Evolutionary conservation across 805 yeast species (phyloP).

Genomic region (baker's yeast (Saccharomyces cerevisiae)): DNA sequence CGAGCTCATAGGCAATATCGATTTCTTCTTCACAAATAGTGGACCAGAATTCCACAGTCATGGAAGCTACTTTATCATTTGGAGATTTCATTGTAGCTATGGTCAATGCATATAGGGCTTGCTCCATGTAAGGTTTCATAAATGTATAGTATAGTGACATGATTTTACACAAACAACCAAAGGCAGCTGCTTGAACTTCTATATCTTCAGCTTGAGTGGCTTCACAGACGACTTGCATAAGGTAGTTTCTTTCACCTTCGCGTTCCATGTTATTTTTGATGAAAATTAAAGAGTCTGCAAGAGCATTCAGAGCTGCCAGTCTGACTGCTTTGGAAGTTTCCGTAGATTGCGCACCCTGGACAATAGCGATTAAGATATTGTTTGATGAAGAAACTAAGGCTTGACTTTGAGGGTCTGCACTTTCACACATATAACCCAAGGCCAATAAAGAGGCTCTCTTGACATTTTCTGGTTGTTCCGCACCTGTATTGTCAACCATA

Average conservation of each 20-base stretch:
- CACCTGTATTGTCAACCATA: slow-evolving; percentile 78
- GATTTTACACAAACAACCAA: slow-evolving; percentile 88
- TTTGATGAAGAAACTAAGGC: slow-evolving; percentile 77
- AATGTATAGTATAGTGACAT: slow-evolving; percentile 81
- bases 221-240: slow-evolving; percentile 98
- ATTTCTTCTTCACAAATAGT: slow-evolving; percentile 98
- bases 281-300: slow-evolving; percentile 84
- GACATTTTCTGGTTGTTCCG: slow-evolving; percentile 66
- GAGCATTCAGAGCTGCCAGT: slow-evolving; percentile 83
- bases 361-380: slow-evolving; percentile 89
- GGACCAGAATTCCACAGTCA: slow-evolving; percentile 99
- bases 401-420: slow-evolving; percentile 69
- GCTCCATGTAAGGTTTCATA: slow-evolving; percentile 96
- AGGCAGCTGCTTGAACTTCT: slow-evolving; percentile 87
- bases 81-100: slow-evolving; percentile 81
- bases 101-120: slow-evolving; percentile 84
- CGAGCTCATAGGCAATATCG: slow-evolving; percentile 63
- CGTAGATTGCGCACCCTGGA: slow-evolving; percentile 85
- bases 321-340: slow-evolving; percentile 74
- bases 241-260: slow-evolving; percentile 91
- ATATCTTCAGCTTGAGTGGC: slow-evolving; percentile 85
- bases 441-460: slow-evolving; percentile 83
- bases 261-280: slow-evolving; percentile 80
- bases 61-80: slow-evolving; percentile 76
- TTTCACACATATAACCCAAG: slow-evolving; percentile 93